These are phyloP conservation scores for Curvularia lunata DNA, from an alignment of 2,329 filamentous ascomycete genomes.

Conservation along the genomic window DNA sequence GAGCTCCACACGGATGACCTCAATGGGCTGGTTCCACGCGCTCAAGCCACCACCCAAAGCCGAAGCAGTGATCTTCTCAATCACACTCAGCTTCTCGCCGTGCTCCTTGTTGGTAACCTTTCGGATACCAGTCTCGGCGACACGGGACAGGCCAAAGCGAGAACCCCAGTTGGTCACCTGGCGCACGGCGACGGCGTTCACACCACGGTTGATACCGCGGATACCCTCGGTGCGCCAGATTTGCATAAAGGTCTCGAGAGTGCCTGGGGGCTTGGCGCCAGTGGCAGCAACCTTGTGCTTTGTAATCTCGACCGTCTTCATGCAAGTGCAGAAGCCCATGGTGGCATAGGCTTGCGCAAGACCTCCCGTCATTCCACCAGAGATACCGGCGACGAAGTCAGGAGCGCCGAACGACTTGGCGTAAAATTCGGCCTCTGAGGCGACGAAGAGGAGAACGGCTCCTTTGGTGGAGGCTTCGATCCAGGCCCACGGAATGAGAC, in stretches of 20 bases:
- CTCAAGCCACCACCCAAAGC: slow-evolving; percentile 90
- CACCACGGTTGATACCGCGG: slow-evolving; percentile 94
- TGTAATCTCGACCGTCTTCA: slow-evolving; percentile 99
- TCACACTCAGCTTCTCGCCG: slow-evolving; percentile 74
- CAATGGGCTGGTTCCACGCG: slow-evolving; percentile 99
- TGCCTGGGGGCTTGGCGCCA: slow-evolving; percentile 85
- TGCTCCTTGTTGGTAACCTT: slow-evolving; percentile 78
- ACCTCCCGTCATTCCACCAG: slow-evolving; percentile 90
- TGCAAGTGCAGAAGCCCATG: slow-evolving; percentile 99
- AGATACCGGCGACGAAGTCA: slow-evolving; percentile 87
- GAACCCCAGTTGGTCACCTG: slow-evolving; percentile 99
- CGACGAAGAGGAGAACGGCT: slow-evolving; percentile 97
- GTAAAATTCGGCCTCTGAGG: slow-evolving; percentile 96
- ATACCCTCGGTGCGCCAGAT: slow-evolving; percentile 97
- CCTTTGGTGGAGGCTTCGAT: slow-evolving; percentile 99
- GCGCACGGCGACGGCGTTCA: slow-evolving; percentile 97
- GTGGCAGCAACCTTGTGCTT: slow-evolving; percentile 90
- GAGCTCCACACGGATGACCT: slow-evolving; percentile 99
- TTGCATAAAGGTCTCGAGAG: slow-evolving; percentile 93
- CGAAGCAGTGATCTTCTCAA: slow-evolving; percentile 89
- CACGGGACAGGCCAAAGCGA: slow-evolving; percentile 89
- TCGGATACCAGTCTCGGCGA: slow-evolving; percentile 89
- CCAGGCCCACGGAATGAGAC: slow-evolving; percentile 94
- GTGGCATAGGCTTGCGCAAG: slow-evolving; percentile 98
- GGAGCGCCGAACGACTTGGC: slow-evolving; percentile 81